A percentile compares a stretch with the other conserved stretches of the same genome.
Conservation (phyloP, 768 basidiomycete genomes). For the Boletus rubescentipes region DNA sequence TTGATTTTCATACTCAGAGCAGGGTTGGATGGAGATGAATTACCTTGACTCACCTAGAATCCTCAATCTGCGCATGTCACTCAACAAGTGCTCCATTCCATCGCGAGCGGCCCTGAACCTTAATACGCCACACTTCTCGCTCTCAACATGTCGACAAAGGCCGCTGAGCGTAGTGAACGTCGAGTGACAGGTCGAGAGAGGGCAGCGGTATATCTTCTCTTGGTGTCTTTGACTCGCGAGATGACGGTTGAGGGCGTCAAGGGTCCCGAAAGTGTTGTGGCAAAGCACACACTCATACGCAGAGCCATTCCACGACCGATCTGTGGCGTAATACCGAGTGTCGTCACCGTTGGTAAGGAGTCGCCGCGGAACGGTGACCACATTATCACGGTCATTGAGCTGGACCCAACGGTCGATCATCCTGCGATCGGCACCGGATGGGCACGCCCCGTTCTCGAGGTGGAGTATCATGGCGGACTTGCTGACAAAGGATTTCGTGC, state of each 20-base stretch:
- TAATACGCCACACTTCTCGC: slow-evolving; percentile 54
- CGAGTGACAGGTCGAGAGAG: slow-evolving; percentile 40
- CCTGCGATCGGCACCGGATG: slow-evolving; percentile 45
- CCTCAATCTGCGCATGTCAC: slow-evolving; percentile 13
- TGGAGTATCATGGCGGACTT: slow-evolving; percentile 58
- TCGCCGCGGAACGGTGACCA: slow-evolving; percentile 57
- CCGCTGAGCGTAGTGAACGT: slow-evolving; percentile 55
- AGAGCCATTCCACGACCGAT: slow-evolving; percentile 40
- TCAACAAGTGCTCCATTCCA: slow-evolving; percentile 37
- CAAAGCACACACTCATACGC: slow-evolving; percentile 68
- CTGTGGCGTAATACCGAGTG: slow-evolving; percentile 30
- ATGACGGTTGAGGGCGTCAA: slow-evolving; percentile 57
- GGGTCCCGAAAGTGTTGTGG: slow-evolving; percentile 39
- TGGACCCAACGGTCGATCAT: slow-evolving; percentile 38
- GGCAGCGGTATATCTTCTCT: slow-evolving; percentile 55
- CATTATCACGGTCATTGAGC: slow-evolving; percentile 41
- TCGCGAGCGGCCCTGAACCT: slow-evolving; percentile 44
- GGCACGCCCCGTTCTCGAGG: slow-evolving; percentile 59
- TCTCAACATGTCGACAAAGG: slow-evolving; percentile 66
- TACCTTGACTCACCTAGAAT: slow-evolving; percentile 12
- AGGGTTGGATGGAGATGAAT: neutral
- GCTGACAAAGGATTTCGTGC: slow-evolving; percentile 48
- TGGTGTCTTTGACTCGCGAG: slow-evolving; percentile 61
- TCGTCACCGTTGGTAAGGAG: slow-evolving; percentile 38
- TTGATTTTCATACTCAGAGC: slow-evolving; percentile 12